phyloP scores from a whole-genome alignment of 2,329 filamentous ascomycete genomes.

The Trichoderma polysporum region DNA sequence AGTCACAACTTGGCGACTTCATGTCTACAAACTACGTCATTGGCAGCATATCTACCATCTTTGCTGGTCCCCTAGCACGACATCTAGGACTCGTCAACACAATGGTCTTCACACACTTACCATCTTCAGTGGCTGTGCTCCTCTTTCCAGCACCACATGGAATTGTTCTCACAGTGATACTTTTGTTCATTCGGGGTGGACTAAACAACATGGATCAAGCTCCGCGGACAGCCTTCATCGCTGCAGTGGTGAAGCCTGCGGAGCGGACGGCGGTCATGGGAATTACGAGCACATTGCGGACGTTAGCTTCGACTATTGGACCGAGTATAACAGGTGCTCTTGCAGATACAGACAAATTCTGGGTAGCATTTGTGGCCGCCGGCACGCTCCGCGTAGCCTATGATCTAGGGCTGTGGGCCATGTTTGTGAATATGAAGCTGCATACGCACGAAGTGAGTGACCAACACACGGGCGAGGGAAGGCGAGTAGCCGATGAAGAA shows the following conservation, averaged over 20 bases:
- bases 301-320: constrained; percentile 55
- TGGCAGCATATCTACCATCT: constrained; percentile 52
- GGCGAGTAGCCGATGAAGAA: constrained; percentile 9
- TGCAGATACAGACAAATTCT: constrained; percentile 53
- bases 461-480: not conserved
- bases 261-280: constrained; percentile 71
- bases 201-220: constrained; percentile 71
- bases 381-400: constrained; percentile 55
- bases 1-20: constrained; percentile 61
- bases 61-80: constrained; percentile 57
- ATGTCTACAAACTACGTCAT: constrained; percentile 55
- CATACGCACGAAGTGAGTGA: constrained; percentile 41
- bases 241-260: constrained; percentile 62
- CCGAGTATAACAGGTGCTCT: constrained; percentile 57
- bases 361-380: constrained; percentile 61
- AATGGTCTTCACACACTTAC: constrained; percentile 63
- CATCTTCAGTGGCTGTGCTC: constrained; percentile 60
- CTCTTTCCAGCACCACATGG: constrained; percentile 56
- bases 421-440: constrained; percentile 60
- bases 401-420: constrained; percentile 56
- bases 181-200: constrained; percentile 59
- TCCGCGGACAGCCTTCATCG: constrained; percentile 64
- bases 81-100: constrained; percentile 63
- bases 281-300: constrained; percentile 61
- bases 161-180: constrained; percentile 51